Evolutionary conservation across 257 asterid species (phyloP), one percentile per base, ranked within the genome.

Genomic region (Petunia secreta): DNA sequence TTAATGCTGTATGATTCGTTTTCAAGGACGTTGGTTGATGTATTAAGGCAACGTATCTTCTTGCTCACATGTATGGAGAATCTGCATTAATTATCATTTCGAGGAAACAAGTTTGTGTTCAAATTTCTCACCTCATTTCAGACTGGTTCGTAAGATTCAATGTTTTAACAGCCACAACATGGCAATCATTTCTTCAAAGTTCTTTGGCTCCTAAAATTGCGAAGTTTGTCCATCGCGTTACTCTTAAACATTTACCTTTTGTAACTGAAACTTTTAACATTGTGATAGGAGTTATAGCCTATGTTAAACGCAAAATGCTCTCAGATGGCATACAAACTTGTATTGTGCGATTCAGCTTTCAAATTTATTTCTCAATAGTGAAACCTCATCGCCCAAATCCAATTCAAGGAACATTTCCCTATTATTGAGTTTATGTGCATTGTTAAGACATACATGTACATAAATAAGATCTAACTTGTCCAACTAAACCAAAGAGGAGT

Each of bases 391-490:
- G 58, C 59, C 41, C 77, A 69, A 69, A 69, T 25, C 77, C 59
- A 46, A 46, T 69, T 69, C 58, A 46, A 69, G 76, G 58, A 46
- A 34, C 44, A 46, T 55, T 13, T 69, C 48, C 59, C 58, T 69
- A 25, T 46, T 46, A 69, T 46, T 69, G 16, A 41, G 77, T 46
- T 69, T 46, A 69, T 69, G 77, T 69, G 59, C 59, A 69, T 46
- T 16, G 77, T 69, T 46, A 36, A 41, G 59, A 25, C 41, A 69
- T 46, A 69, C 77, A 69, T 46, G 77, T 69, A 69, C 77, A 69
- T 69, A 69, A 69, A 69, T 69, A 69, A 69, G 77, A 69, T 69
- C 59, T 69, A 69, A 25, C 71, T 60, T 44, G 67, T 50, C 60
- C 36, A 7, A 36, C 46, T 67, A 41, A 67, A 53, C 14, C 8